Evolutionary conservation across 1,139 yeast species (phyloP).

Genomic region (Candida smagusa): DNA sequence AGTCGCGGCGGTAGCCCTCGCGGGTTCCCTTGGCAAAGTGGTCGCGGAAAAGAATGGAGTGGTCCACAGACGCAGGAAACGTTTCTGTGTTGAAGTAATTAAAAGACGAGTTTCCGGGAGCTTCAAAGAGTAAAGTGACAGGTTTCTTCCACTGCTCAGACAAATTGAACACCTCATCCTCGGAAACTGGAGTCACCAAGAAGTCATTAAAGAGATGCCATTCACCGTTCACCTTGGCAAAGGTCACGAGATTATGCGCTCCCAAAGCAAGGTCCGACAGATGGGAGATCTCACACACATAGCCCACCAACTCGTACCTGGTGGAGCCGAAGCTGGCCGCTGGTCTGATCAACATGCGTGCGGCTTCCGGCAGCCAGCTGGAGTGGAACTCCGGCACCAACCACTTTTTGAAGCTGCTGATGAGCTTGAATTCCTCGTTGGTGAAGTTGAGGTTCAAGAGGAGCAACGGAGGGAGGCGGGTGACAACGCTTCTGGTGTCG

Average conservation of each 20-base stretch:
- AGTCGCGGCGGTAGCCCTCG: slow-evolving; percentile 57
- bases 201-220: slow-evolving; percentile 95
- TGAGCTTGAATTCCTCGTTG: slow-evolving; percentile 43
- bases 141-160: slow-evolving; percentile 82
- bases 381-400: slow-evolving; percentile 58
- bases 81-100: slow-evolving; percentile 21
- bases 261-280: slow-evolving; percentile 46
- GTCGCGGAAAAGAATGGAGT: slow-evolving; percentile 67
- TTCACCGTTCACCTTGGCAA: slow-evolving; percentile 47
- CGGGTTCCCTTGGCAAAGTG: slow-evolving; percentile 72
- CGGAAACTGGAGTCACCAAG: slow-evolving; percentile 74
- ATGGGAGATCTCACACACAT: slow-evolving; percentile 65
- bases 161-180: slow-evolving; percentile 70
- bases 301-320: slow-evolving; percentile 62
- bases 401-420: slow-evolving; percentile 50
- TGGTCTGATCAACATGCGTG: slow-evolving; percentile 24
- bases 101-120: slow-evolving; percentile 24
- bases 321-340: slow-evolving; percentile 21
- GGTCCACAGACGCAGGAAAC: slow-evolving; percentile 42
- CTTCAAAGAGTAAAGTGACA: slow-evolving; percentile 64
- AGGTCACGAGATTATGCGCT: slow-evolving; percentile 58
- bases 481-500: slow-evolving; percentile 48
- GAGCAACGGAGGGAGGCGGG: slow-evolving; percentile 73
- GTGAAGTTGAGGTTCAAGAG: slow-evolving; percentile 57
- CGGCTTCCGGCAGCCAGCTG: slow-evolving; percentile 20